These are phyloP conservation scores for Trametes maxima DNA, from an alignment of 768 basidiomycete species.

Conservation along the genomic window DNA sequence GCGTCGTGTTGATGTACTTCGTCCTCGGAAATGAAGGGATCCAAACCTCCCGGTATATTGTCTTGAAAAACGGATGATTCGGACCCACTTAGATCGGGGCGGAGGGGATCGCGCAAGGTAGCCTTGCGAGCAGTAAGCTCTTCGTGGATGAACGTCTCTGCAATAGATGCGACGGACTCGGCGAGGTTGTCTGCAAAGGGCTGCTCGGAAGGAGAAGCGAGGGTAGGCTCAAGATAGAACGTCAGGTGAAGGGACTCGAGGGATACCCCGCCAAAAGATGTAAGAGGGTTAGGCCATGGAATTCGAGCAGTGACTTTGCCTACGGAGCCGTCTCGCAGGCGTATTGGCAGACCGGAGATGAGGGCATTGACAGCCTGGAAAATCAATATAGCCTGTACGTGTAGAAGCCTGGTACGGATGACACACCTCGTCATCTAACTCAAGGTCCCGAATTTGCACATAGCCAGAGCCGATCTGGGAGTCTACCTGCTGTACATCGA, in stretches of 20 bases:
- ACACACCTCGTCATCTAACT: conserved; percentile 75
- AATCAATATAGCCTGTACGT: conserved; percentile 17
- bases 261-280: conserved; percentile 70
- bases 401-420: conserved; percentile 18
- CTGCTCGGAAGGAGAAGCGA: conserved; percentile 20
- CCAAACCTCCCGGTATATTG: conserved; percentile 68
- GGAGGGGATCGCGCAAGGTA: conserved; percentile 68
- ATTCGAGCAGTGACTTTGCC: conserved; percentile 76
- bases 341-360: conserved; percentile 64
- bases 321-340: conserved; percentile 70
- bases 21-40: conserved; percentile 53
- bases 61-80: conserved; percentile 31
- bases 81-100: conserved; percentile 42
- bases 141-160: conserved; percentile 84
- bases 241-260: conserved; percentile 68
- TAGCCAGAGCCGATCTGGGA: conserved; percentile 91
- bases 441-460: conserved; percentile 82
- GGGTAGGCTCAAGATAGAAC: conserved; percentile 48
- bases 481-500: conserved; percentile 85
- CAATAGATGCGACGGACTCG: conserved; percentile 80
- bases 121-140: conserved; percentile 74
- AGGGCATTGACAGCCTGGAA: conserved; percentile 77
- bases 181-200: conserved; percentile 50
- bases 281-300: conserved; percentile 84
- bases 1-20: conserved; percentile 45